These are phyloP conservation scores for Epichloe amarillans DNA, from an alignment of 2,329 filamentous ascomycete species.

Conservation along the genomic window DNA sequence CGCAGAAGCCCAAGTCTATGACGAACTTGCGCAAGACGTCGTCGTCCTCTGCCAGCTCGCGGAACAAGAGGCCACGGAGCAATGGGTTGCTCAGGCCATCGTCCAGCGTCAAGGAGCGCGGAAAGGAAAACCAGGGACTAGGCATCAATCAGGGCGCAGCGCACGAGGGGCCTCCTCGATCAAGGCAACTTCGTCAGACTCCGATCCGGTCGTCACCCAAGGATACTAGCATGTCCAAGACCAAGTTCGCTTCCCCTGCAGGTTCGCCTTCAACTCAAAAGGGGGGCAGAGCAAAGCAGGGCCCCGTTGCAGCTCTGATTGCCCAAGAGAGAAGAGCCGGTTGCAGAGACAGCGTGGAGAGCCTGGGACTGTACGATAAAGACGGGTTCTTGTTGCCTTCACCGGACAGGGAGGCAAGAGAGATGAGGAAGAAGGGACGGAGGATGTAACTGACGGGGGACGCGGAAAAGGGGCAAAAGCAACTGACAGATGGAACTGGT, in stretches of 20 bases:
- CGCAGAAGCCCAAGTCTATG: slow-evolving; percentile 10
- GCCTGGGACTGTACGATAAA: slow-evolving; percentile 29
- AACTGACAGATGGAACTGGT: background rate
- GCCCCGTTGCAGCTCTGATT: slow-evolving; percentile 15
- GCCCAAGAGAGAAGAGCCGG: slow-evolving; percentile 11
- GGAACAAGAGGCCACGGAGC: background rate
- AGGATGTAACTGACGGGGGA: background rate
- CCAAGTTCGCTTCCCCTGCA: background rate
- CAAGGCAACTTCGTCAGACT: slow-evolving; percentile 7
- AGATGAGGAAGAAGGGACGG: background rate
- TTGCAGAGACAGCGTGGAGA: slow-evolving; percentile 22
- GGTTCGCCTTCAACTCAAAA: background rate
- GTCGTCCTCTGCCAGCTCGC: background rate
- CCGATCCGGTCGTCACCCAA: background rate
- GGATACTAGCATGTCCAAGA: background rate
- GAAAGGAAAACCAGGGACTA: slow-evolving; percentile 17
- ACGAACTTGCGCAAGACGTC: slow-evolving; percentile 7
- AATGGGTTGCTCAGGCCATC: background rate
- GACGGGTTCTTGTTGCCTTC: slow-evolving; percentile 32
- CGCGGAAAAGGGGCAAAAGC: background rate
- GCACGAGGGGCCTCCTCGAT: slow-evolving; percentile 6
- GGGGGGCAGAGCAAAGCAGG: slow-evolving; percentile 11
- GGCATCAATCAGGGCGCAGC: slow-evolving; percentile 7
- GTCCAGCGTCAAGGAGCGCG: slow-evolving; percentile 9
- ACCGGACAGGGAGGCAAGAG: slow-evolving; percentile 20